Conservation (phyloP, 2,329 filamentous ascomycete genomes). For the Diaporthe ampelina region DNA sequence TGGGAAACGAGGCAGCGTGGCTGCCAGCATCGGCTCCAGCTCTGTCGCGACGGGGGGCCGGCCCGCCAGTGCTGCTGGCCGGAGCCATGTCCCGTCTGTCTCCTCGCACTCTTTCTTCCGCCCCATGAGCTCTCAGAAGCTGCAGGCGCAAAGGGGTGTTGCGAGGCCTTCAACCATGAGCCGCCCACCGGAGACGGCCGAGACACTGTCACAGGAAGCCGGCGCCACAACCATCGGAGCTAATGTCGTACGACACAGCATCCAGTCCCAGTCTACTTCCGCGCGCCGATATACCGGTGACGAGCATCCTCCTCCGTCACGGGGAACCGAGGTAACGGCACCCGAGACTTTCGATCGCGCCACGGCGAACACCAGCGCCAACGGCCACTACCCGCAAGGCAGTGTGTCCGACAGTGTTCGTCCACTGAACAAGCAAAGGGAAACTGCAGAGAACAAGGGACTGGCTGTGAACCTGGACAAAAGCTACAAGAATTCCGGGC, state of each 20-base stretch:
- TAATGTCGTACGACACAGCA: slow-evolving; percentile 48
- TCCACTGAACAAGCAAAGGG: slow-evolving; percentile 77
- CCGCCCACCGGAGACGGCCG: slow-evolving; percentile 49
- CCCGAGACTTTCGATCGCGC: slow-evolving; percentile 80
- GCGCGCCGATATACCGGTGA: slow-evolving; percentile 32
- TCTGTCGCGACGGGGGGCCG: slow-evolving; percentile 61
- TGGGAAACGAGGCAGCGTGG: slow-evolving; percentile 58
- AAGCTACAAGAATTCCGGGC: slow-evolving; percentile 65
- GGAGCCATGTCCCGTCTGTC: slow-evolving; percentile 90
- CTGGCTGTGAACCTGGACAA: slow-evolving; percentile 73
- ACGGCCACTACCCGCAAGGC: slow-evolving; percentile 67
- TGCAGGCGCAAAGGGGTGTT: slow-evolving; percentile 87
- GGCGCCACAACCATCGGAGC: slow-evolving; percentile 35
- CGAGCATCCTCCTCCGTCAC: slow-evolving; percentile 39
- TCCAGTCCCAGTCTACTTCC: slow-evolving; percentile 48
- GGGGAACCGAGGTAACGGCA: slow-evolving; percentile 64
- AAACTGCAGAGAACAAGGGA: slow-evolving; percentile 54
- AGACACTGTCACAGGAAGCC: slow-evolving; percentile 20
- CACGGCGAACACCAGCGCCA: slow-evolving; percentile 82
- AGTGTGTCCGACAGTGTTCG: slow-evolving; percentile 84
- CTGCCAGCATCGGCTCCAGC: slow-evolving; percentile 54
- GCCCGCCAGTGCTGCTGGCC: slow-evolving; percentile 77
- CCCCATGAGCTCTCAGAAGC: slow-evolving; percentile 95
- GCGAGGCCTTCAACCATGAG: slow-evolving; percentile 59
- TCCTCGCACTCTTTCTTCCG: slow-evolving; percentile 93